Conservation (phyloP, 768 basidiomycete species). For the Termitomyces sp. region DNA sequence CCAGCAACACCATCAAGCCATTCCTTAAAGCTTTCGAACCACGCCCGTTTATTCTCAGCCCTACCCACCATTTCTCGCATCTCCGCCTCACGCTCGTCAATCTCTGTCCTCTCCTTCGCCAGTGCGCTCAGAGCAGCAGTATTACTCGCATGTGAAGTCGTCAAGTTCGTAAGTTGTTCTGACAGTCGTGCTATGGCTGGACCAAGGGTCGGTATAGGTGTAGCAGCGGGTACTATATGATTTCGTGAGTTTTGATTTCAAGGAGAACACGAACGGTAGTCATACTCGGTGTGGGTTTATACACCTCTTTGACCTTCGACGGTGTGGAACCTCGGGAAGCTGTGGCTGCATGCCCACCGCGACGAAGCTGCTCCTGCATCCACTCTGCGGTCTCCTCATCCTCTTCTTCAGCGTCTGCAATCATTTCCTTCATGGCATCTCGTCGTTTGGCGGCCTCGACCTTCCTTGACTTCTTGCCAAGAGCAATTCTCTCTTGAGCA, state of each 20-base stretch:
- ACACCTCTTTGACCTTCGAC: slow-evolving; percentile 45
- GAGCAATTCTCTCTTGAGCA: slow-evolving; percentile 79
- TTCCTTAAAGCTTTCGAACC: slow-evolving; percentile 74
- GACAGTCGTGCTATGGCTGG: slow-evolving; percentile 57
- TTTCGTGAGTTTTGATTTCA: slow-evolving; percentile 9
- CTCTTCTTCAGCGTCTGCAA: slow-evolving; percentile 74
- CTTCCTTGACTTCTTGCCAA: slow-evolving; percentile 80
- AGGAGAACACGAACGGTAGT: not conserved
- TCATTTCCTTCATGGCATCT: slow-evolving; percentile 73
- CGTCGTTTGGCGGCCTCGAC: slow-evolving; percentile 59
- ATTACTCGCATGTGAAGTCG: slow-evolving; percentile 62
- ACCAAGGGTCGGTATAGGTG: slow-evolving; percentile 58
- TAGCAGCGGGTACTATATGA: slow-evolving; percentile 55
- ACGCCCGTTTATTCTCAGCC: slow-evolving; percentile 74
- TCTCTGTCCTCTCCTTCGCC: slow-evolving; percentile 54
- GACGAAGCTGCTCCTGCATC: slow-evolving; percentile 78
- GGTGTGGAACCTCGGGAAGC: slow-evolving; percentile 24
- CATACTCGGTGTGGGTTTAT: slow-evolving; percentile 71
- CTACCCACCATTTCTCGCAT: slow-evolving; percentile 68
- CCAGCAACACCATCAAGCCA: slow-evolving; percentile 79
- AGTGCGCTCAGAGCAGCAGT: slow-evolving; percentile 50
- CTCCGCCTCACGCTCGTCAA: slow-evolving; percentile 65
- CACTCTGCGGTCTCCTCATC: slow-evolving; percentile 84
- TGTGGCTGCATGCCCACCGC: slow-evolving; percentile 55
- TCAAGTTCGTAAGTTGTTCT: slow-evolving; percentile 51